Base-by-base conservation (phyloP, 1,284 basidiomycete genomes). In the Gymnopus androsaceus region DNA sequence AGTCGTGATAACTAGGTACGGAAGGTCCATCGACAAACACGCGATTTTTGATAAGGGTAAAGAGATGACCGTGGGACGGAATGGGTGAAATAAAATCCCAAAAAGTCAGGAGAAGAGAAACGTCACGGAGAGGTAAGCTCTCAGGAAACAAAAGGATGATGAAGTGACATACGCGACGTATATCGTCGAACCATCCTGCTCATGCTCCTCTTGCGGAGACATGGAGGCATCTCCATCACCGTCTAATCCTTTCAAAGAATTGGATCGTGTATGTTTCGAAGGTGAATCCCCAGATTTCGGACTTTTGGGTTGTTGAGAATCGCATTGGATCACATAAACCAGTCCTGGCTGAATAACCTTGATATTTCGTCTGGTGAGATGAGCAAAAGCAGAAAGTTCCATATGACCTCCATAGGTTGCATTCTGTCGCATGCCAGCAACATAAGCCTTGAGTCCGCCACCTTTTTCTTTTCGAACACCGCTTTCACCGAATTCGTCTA, bases 351-450 rank as follows among this genome's bases (percentile, higher is more conserved):
- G 94, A 52, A 95, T 84, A 58, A 96, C 92, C 73, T 95, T 95
- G 69, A 96, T 89, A 64, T 92, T 83, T 41, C 88, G 81, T 49
- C 77, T 77, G 54, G 80, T 81, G 74, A 93, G 81, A 62, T 94
- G 90, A 2, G 94, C 88, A 68, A 95, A 96, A 0, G 93, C 93
- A 14, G 89, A 90, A 8, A 96, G 79, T 69, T 96, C 94, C 63
- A 96, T 81, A 70, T 96, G 92, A 0, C 93, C 94, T 37, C 92
- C 94, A 62, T 95, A 96, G 0, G 92, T 94, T 27, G 87, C 92
- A 33, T 61, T 61, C 52, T 61, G 50, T 19, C 42, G 46, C 59
- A 60, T 56, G 19, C 58, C 54, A 56, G 50, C 57, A 14, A 59
- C 37, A 41, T 56, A 60, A 28, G 49, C 52, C 45, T 52, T 56